Percentiles rank a stretch among this genome's conserved stretches.
Conservation (phyloP, 1,139 yeast genomes). For the Pichia cactophila region DNA sequence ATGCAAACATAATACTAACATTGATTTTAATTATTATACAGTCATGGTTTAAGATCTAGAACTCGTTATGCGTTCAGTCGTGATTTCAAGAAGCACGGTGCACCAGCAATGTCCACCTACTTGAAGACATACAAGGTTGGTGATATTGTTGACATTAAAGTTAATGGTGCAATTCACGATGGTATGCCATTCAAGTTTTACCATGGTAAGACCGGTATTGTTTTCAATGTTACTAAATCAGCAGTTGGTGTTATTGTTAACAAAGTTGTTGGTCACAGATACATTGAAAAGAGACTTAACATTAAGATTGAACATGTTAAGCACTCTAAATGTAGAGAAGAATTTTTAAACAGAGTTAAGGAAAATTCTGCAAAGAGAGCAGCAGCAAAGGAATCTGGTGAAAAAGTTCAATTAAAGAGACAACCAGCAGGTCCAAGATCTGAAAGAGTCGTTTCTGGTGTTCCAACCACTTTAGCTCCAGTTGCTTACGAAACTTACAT, state of each 20-base stretch:
- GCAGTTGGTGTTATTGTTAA: conserved; percentile 96
- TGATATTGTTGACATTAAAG: conserved; percentile 98
- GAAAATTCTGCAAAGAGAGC: conserved; percentile 86
- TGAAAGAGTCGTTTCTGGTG: conserved; percentile 68
- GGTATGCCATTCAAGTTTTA: conserved; percentile 99
- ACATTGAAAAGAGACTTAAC: conserved; percentile 97
- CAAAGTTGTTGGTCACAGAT: conserved; percentile 99
- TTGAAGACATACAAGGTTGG: conserved; percentile 97
- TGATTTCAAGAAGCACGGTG: conserved; percentile 98
- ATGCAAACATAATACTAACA: conserved; percentile 4
- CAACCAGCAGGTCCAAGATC: conserved; percentile 98
- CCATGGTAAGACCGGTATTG: conserved; percentile 99
- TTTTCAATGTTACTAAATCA: conserved; percentile 97
- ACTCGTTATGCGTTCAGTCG: conserved; percentile 99
- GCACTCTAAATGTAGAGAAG: conserved; percentile 99
- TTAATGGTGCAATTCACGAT: conserved; percentile 98
- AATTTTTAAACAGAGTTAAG: conserved; percentile 97
- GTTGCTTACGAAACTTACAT: conserved; percentile 99
- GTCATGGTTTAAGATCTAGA: conserved; percentile 99
- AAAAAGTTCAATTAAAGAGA: conserved; percentile 89
- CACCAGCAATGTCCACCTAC: conserved; percentile 91
- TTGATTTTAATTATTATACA: conserved; percentile 22
- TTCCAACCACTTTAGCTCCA: conserved; percentile 98
- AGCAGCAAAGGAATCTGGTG: conserved; percentile 95
- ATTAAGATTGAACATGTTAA: conserved; percentile 97